Base-by-base conservation (phyloP, 257 asterid genomes). In the Fraxinus excelsior region DNA sequence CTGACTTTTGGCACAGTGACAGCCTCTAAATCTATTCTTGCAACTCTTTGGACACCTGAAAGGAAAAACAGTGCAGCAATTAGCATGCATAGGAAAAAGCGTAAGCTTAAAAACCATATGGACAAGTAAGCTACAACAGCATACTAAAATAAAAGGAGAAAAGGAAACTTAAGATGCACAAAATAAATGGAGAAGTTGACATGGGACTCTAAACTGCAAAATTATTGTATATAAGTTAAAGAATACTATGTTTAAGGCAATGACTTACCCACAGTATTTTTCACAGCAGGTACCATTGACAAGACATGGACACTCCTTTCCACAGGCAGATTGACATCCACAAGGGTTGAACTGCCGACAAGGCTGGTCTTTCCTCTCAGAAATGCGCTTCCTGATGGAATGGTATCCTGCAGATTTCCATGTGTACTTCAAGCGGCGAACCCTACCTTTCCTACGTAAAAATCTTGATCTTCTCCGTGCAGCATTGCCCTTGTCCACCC, bases 1-100 rank as follows among this genome's bases (percentile, higher is more conserved):
- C 88, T 96, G 98, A 86, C 99, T 94, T 85, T 93, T 96, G 70
- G 97, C 96, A 85, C 99, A 96, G 78, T 93, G 97, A 85, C 99
- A 96, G 69, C 99, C 99, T 85, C 98, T 90, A 82, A 96, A 96
- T 49, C 97, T 89, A 78, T 96, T 93, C 89, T 91, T 96, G 92
- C 99, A 96, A 79, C 84, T 90, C 88, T 91, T 93, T 79, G 97
- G 91, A 82, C 99, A 96, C 79, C 99, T 96, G 83, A 82, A 62
- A 82, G 44, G 60, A 79, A 67, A 78, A 76, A 40, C 49, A 76
- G 66, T 9, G 65, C 16, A 80, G 60, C 26, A 66, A 62, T 76
- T 51, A 67, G 58, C 64, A 65, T 34, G 73, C 34, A 34, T 60
- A 60, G 14, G 29, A 14, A 60, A 23, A 60, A 60, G 67, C 67